phyloP scores from a whole-genome alignment of 2,329 filamentous ascomycete genomes.

The Colletotrichum eremochloae region DNA sequence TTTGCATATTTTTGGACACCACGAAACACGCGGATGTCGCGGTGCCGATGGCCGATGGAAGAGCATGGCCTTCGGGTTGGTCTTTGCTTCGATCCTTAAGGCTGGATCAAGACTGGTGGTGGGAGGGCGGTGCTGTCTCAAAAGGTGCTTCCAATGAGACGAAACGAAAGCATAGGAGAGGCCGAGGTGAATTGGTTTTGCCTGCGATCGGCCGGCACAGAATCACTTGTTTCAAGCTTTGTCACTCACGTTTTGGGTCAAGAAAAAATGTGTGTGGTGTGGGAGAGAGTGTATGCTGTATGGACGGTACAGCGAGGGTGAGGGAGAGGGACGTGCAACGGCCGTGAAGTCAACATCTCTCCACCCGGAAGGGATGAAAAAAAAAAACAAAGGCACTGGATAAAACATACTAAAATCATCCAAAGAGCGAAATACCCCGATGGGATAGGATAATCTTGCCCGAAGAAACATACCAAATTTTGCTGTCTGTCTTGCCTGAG shows the following conservation, averaged over 20 bases:
- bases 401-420: slow-evolving; percentile 35
- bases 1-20: slow-evolving; percentile 15
- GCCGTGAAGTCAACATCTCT: slow-evolving; percentile 25
- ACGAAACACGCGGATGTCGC: slow-evolving; percentile 1
- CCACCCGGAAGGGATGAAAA: not conserved
- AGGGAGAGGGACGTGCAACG: not conserved
- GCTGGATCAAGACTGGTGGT: slow-evolving; percentile 5
- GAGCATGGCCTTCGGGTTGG: not conserved
- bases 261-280: slow-evolving; percentile 18
- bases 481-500: slow-evolving; percentile 5
- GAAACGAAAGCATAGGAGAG: slow-evolving; percentile 39
- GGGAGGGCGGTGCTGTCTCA: slow-evolving; percentile 21
- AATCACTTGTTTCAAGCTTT: slow-evolving; percentile 38
- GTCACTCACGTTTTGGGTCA: slow-evolving; percentile 27
- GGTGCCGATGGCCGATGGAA: slow-evolving; percentile 7
- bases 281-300: not conserved
- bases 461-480: not conserved
- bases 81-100: slow-evolving; percentile 9
- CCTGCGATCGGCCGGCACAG: slow-evolving; percentile 35
- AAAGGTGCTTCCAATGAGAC: slow-evolving; percentile 31
- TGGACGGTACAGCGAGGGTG: slow-evolving; percentile 10
- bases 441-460: not conserved
- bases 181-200: slow-evolving; percentile 29
- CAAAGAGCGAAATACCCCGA: slow-evolving; percentile 1
- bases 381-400: slow-evolving; percentile 12